Evolutionary conservation across 108 stramenopile genomes (phyloP), one percentile per base, ranked within the genome.

Genomic region (Hondaea fermentalgiana): DNA sequence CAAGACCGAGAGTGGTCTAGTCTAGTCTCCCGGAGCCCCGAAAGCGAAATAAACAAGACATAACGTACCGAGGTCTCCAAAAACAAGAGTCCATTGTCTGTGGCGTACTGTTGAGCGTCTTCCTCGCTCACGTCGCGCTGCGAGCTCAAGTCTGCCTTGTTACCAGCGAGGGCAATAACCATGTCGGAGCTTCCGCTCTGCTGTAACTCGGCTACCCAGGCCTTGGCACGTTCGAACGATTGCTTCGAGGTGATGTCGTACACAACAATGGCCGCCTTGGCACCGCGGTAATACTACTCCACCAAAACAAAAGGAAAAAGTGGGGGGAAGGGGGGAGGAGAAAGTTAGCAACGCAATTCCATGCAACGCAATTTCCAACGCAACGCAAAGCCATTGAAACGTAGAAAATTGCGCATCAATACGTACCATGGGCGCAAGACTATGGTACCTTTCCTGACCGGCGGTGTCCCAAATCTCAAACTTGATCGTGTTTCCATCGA

Each of bases 401-500:
- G 28, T 21, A 59, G 21, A 59, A 0, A 59, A 59, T 19, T 17
- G 58, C 21, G 58, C 58, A 19, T 17, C 58, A 59, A 59, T 59
- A 64, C 60, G 60, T 64, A 64, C 60, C 97, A 97, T 96, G 35
- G 97, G 97, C 5, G 97, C 97, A 6, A 97, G 93, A 71, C 93
- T 93, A 17, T 93, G 92, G 87, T 94, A 94, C 23, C 94, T 91
- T 60, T 94, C 94, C 83, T 97, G 96, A 5, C 97, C 97, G 19
- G 96, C 98, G 10, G 97, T 98, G 92, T 98, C 98, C 98, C 98
- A 99, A 72, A 99, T 99, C 93, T 99, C 98, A 88, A 98, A 98
- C 91, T 98, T 98, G 35, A 99, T 97, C 0, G 97, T 98, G 14
- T 5, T 14, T 5, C 23, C 21, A 42, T 72, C 72, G 44, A 87